Evolutionary conservation across 2,329 filamentous ascomycete genomes (phyloP), one percentile per base, ranked within the genome.

Genomic region (Aspergillus hiratsukae): DNA sequence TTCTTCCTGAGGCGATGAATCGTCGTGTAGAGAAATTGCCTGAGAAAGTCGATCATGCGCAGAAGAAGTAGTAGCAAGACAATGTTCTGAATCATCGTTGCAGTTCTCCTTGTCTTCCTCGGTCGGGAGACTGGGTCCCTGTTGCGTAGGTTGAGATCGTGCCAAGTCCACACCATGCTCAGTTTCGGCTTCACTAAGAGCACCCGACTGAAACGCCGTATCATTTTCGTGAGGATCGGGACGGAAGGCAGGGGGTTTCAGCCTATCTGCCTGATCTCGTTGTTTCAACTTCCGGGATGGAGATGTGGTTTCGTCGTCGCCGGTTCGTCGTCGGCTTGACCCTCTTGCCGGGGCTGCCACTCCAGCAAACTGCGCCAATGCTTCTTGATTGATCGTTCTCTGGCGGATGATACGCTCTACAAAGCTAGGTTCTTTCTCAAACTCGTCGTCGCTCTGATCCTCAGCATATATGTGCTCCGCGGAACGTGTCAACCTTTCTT

Each of bases 81-180:
- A 58, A 28, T 68, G 63, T 40, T 65, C 54, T 25, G 64, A 61
- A 21, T 61, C 62, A 45, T 65, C 68, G 28, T 72, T 64, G 53
- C 72, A 70, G 51, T 80, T 80, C 60, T 80, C 78, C 61, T 80
- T 80, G 57, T 80, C 73, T 56, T 79, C 78, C 41, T 78, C 76
- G 9, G 65, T 67, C 10, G 72, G 66, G 14, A 66, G 62, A 46
- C 67, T 61, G 23, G 58, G 51, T 4, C 68, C 64, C 49, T 71
- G 71, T 45, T 69, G 69, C 48, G 63, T 65, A 10, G 61, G 63
- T 0, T 69, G 60, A 43, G 67, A 64, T 27, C 65, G 60, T 17
- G 57, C 61, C 9, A 53, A n/a, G 40, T 75, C 69, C 45, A 78
- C 76, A 57, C 79, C 77, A 54, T 76, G 73, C 55, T 79, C 78